phyloP scores from a whole-genome alignment of 306 rosid genomes.

The Malus fusca region DNA sequence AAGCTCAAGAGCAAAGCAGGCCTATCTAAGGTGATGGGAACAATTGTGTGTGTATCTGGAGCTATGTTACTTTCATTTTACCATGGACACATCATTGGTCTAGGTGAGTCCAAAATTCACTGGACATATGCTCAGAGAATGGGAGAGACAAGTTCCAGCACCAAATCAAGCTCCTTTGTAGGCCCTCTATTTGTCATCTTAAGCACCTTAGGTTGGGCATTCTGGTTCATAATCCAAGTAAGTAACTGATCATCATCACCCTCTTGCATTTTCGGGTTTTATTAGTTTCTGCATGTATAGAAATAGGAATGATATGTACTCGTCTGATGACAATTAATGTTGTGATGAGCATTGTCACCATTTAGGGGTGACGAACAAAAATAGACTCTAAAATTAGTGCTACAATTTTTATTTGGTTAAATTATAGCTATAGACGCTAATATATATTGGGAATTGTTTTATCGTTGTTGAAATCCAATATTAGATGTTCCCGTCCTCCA shows the following conservation, averaged over 20 bases:
- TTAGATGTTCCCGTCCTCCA: background rate
- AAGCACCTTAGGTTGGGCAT: slow-evolving; percentile 53
- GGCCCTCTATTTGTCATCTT: slow-evolving; percentile 39
- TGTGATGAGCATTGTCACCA: too few relatives aligned
- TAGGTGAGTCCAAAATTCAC: slow-evolving; percentile 53
- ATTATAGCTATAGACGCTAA: background rate
- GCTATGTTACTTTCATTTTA: slow-evolving; percentile 69
- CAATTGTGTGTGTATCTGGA: slow-evolving; percentile 64
- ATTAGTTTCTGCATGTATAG: background rate
- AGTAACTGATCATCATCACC: background rate
- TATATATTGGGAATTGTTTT: background rate
- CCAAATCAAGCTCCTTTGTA: slow-evolving; percentile 8
- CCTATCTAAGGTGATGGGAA: slow-evolving; percentile 52
- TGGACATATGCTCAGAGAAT: slow-evolving; percentile 52
- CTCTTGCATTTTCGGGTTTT: background rate
- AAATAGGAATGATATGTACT: too few relatives aligned
- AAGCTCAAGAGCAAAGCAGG: slow-evolving; percentile 39
- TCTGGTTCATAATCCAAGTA: slow-evolving; percentile 69
- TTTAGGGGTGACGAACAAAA: too few relatives aligned
- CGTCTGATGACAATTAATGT: too few relatives aligned
- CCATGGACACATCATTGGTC: slow-evolving; percentile 49
- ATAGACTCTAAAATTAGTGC: background rate
- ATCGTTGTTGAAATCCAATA: background rate
- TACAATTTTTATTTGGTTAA: too few relatives aligned
- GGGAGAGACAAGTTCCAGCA: slow-evolving; percentile 12